Conservation (phyloP, 2,329 filamentous ascomycete species). For the Fusarium sp. region DNA sequence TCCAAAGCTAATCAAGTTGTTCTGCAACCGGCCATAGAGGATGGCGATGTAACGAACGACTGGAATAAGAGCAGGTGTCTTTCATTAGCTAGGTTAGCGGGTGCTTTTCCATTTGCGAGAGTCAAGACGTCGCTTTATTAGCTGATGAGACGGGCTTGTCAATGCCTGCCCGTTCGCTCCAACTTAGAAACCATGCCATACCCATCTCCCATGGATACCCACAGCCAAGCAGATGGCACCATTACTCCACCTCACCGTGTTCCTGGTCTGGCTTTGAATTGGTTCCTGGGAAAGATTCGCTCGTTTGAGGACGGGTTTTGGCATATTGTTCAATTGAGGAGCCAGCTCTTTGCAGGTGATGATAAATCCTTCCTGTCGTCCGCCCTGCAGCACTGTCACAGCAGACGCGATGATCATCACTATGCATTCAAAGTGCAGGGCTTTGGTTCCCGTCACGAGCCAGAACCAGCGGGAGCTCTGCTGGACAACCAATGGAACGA, state of each 20-base stretch:
- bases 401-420: constrained; percentile 12
- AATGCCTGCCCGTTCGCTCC: constrained; percentile 33
- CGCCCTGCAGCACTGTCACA: constrained; percentile 21
- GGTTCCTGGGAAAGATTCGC: constrained; percentile 25
- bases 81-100: constrained; percentile 25
- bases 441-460: not conserved
- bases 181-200: constrained; percentile 5
- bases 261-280: constrained; percentile 38
- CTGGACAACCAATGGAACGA: constrained; percentile 28
- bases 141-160: constrained; percentile 29
- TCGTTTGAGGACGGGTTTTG: constrained; percentile 22
- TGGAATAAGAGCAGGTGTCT: constrained; percentile 5
- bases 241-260: constrained; percentile 46
- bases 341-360: constrained; percentile 6
- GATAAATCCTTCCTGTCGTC: constrained; percentile 12
- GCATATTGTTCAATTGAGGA: not conserved
- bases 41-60: not conserved
- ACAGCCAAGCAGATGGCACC: constrained; percentile 45
- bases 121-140: constrained; percentile 24
- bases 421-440: constrained; percentile 6
- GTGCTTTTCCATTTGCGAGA: constrained; percentile 30
- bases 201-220: constrained; percentile 35
- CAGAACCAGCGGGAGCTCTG: constrained; percentile 12
- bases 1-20: constrained; percentile 37
- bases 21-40: constrained; percentile 38